These are phyloP conservation scores for Melanopsichium pennsylvanicum DNA, from an alignment of 1,284 basidiomycete genomes.

Conservation along the genomic window DNA sequence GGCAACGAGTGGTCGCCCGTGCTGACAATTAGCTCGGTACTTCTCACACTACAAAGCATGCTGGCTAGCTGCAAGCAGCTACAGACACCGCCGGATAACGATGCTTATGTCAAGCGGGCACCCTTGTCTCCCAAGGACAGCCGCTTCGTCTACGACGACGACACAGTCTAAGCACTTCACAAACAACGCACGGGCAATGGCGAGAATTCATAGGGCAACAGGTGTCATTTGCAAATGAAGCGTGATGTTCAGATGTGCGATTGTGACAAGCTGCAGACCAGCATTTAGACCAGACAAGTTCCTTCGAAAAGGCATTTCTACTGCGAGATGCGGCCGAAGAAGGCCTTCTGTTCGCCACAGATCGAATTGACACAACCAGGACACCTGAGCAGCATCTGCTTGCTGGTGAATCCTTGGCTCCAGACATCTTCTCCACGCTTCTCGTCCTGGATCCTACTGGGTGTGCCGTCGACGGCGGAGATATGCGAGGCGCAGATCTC, in stretches of 20 bases:
- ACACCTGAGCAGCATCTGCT: slow-evolving; percentile 87
- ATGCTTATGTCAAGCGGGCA: slow-evolving; percentile 56
- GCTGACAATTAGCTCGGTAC: slow-evolving; percentile 56
- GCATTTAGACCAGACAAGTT: no score
- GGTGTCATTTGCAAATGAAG: neutral
- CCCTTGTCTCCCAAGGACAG: slow-evolving; percentile 58
- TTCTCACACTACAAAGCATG: slow-evolving; percentile 64
- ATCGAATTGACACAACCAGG: slow-evolving; percentile 90
- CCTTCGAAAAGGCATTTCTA: neutral
- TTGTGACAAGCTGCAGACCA: neutral
- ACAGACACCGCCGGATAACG: slow-evolving; percentile 59
- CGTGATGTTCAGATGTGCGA: neutral
- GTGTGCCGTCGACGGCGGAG: slow-evolving; percentile 25
- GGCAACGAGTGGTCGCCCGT: slow-evolving; percentile 63
- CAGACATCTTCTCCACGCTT: slow-evolving; percentile 47
- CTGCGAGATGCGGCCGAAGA: slow-evolving; percentile 71
- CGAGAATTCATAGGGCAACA: neutral
- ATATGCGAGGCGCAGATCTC: slow-evolving; percentile 89
- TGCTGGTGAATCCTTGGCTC: slow-evolving; percentile 70
- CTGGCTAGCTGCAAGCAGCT: slow-evolving; percentile 61
- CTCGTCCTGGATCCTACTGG: slow-evolving; percentile 25
- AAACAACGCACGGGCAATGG: neutral
- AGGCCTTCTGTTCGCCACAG: slow-evolving; percentile 85
- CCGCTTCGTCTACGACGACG: slow-evolving; percentile 49
- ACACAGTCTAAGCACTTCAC: slow-evolving; percentile 35